phyloP scores from a whole-genome alignment of 2,329 filamentous ascomycete species.

The Fusarium sp. region DNA sequence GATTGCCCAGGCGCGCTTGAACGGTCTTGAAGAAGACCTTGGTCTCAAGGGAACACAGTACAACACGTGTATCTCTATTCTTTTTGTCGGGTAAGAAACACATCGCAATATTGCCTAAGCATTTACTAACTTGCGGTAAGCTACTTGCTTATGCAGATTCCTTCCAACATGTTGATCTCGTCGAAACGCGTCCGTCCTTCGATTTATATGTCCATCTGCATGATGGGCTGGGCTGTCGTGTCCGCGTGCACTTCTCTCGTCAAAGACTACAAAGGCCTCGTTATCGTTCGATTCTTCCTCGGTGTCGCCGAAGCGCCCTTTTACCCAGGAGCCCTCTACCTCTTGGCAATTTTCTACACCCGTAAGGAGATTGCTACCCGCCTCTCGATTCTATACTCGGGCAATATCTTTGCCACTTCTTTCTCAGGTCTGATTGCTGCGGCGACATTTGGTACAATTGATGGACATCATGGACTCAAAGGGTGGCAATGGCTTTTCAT shows the following conservation, averaged over 20 bases:
- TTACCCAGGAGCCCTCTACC: slow-evolving; percentile 61
- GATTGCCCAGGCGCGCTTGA: slow-evolving; percentile 67
- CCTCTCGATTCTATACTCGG: slow-evolving; percentile 48
- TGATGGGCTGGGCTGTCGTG: slow-evolving; percentile 56
- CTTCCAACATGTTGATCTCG: slow-evolving; percentile 56
- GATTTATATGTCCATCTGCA: slow-evolving; percentile 57
- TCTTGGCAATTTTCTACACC: slow-evolving; percentile 57
- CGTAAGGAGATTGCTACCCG: slow-evolving; percentile 53
- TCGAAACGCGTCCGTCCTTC: slow-evolving; percentile 57
- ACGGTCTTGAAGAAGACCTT: slow-evolving; percentile 66
- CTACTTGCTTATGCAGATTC: slow-evolving; percentile 51
- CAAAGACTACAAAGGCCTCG: slow-evolving; percentile 49
- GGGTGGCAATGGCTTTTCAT: slow-evolving; percentile 54
- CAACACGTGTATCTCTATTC: slow-evolving; percentile 53
- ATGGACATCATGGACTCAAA: slow-evolving; percentile 44
- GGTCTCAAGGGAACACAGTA: slow-evolving; percentile 56
- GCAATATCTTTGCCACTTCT: slow-evolving; percentile 51
- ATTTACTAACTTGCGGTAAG: too few species aligned
- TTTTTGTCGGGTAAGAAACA: slow-evolving; percentile 53
- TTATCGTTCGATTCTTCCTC: slow-evolving; percentile 57
- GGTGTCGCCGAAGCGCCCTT: slow-evolving; percentile 68
- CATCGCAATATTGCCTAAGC: accelerated
- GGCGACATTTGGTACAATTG: slow-evolving; percentile 54
- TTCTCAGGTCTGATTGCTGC: slow-evolving; percentile 61
- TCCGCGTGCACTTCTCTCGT: slow-evolving; percentile 58